Conservation (phyloP, 2,329 filamentous ascomycete genomes). For the Xylaria sp. region DNA sequence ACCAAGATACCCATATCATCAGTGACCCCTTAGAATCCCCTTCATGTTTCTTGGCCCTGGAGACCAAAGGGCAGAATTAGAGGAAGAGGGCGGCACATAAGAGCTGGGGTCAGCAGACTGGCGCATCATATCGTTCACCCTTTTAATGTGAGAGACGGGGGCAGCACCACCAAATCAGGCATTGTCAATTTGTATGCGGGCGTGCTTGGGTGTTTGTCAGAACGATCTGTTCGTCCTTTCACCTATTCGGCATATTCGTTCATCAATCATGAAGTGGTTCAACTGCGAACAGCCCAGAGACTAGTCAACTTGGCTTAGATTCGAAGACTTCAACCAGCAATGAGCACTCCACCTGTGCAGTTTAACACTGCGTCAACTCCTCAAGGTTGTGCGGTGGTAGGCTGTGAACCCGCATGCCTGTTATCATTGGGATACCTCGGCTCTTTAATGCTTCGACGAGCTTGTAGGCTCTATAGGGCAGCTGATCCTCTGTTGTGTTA, state of each 20-base stretch:
- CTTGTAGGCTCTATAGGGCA: slow-evolving; percentile 33
- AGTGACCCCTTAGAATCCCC: slow-evolving; percentile 31
- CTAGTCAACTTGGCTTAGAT: slow-evolving; percentile 38
- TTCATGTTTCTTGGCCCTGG: slow-evolving; percentile 30
- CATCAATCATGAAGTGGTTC: slow-evolving; percentile 28
- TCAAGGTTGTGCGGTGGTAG: slow-evolving; percentile 28
- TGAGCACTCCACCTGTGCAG: slow-evolving; percentile 27
- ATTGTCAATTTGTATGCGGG: slow-evolving; percentile 33
- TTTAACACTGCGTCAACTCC: slow-evolving; percentile 28
- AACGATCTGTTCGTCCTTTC: slow-evolving; percentile 21
- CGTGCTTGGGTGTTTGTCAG: slow-evolving; percentile 24
- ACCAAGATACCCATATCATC: slow-evolving; percentile 30
- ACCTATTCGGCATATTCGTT: slow-evolving; percentile 24
- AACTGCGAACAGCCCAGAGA: slow-evolving; percentile 30
- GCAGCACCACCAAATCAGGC: slow-evolving; percentile 22
- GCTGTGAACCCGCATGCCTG: slow-evolving; percentile 27
- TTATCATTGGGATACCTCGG: slow-evolving; percentile 17
- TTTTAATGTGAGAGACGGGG: slow-evolving; percentile 32
- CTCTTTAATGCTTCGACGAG: slow-evolving; percentile 31
- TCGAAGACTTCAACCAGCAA: slow-evolving; percentile 28
- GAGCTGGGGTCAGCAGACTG: slow-evolving; percentile 20
- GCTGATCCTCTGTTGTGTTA: slow-evolving; percentile 27
- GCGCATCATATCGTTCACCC: slow-evolving; percentile 23
- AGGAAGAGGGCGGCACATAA: slow-evolving; percentile 22
- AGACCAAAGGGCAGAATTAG: slow-evolving; percentile 26